Conservation (phyloP, 2,329 filamentous ascomycete genomes). For the Laburnicola sp. region DNA sequence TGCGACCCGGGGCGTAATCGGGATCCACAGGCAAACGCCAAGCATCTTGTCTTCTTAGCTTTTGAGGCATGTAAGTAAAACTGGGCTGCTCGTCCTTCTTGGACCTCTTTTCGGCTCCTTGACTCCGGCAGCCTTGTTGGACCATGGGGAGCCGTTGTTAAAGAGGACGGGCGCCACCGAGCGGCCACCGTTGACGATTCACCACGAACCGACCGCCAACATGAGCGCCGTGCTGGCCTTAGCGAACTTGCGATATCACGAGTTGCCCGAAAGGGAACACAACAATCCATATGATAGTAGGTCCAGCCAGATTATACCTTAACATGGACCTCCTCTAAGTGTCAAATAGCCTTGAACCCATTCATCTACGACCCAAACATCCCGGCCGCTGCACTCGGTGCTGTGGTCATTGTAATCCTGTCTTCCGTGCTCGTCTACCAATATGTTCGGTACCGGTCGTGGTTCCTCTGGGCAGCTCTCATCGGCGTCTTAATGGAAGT, state of each 20-base stretch:
- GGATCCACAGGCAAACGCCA: slow-evolving; percentile 25
- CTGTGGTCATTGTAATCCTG: slow-evolving; percentile 47
- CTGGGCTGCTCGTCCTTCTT: slow-evolving; percentile 20
- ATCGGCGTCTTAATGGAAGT: slow-evolving; percentile 49
- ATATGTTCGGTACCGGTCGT: slow-evolving; percentile 40
- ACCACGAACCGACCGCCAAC: slow-evolving; percentile 4
- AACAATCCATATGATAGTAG: slow-evolving; percentile 28
- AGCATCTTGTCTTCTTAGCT: slow-evolving; percentile 37
- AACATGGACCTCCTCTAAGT: slow-evolving; percentile 2
- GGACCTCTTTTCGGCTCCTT: background rate
- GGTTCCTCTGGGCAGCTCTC: slow-evolving; percentile 43
- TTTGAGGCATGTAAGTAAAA: slow-evolving; percentile 32
- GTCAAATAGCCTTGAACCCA: slow-evolving; percentile 31
- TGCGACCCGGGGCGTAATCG: slow-evolving; percentile 5
- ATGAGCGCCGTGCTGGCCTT: slow-evolving; percentile 20
- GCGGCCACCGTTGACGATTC: background rate
- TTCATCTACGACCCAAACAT: slow-evolving; percentile 57
- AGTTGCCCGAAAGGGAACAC: slow-evolving; percentile 28
- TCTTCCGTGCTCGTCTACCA: slow-evolving; percentile 37
- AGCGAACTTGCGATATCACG: slow-evolving; percentile 15
- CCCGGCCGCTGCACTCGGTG: slow-evolving; percentile 49
- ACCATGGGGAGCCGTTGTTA: slow-evolving; percentile 1
- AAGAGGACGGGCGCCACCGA: background rate
- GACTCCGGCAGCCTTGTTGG: slow-evolving; percentile 8
- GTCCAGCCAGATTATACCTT: slow-evolving; percentile 6